A percentile compares a stretch with the other conserved stretches of the same genome.
Conservation (phyloP, 169 alveolate genomes). For the Cryptosporidium bovis region DNA sequence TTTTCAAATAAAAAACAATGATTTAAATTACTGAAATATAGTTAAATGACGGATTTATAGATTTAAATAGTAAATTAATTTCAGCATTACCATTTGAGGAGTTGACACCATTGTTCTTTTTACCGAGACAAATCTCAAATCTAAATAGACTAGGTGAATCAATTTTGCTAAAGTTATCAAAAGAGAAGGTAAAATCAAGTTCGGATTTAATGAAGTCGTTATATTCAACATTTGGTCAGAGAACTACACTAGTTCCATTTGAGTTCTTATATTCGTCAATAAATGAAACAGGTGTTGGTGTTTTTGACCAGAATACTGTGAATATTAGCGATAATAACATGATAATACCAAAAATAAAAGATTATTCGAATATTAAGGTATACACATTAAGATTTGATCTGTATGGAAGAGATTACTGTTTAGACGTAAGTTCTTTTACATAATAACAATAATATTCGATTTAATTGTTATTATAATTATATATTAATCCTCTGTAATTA, state of each 20-base stretch:
- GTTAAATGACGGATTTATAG: conserved; percentile 60
- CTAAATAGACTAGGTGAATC: conserved; percentile 38
- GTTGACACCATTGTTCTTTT: conserved; percentile 50
- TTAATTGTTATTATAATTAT: not conserved
- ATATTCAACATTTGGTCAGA: conserved; percentile 47
- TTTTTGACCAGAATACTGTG: conserved; percentile 14
- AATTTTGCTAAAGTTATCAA: conserved; percentile 14
- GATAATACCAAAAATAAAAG: conserved; percentile 25
- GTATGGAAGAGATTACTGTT: conserved; percentile 52
- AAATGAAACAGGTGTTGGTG: conserved; percentile 57
- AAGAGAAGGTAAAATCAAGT: conserved; percentile 16
- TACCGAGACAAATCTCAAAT: conserved; percentile 68
- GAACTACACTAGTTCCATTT: conserved; percentile 54
- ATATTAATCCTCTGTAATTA: not conserved
- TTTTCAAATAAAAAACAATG: not conserved
- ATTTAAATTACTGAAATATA: not conserved
- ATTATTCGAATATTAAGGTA: not conserved
- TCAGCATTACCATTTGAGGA: conserved; percentile 48
- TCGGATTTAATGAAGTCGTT: conserved; percentile 11
- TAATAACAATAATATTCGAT: not conserved
- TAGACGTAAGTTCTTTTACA: conserved; percentile 42
- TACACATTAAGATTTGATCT: conserved; percentile 51
- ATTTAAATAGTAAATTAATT: conserved; percentile 38
- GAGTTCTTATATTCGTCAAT: conserved; percentile 22
- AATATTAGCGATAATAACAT: not conserved